These are phyloP conservation scores for Vitis vinifera DNA, from an alignment of 164 flowering plant species.

Conservation along the genomic window DNA sequence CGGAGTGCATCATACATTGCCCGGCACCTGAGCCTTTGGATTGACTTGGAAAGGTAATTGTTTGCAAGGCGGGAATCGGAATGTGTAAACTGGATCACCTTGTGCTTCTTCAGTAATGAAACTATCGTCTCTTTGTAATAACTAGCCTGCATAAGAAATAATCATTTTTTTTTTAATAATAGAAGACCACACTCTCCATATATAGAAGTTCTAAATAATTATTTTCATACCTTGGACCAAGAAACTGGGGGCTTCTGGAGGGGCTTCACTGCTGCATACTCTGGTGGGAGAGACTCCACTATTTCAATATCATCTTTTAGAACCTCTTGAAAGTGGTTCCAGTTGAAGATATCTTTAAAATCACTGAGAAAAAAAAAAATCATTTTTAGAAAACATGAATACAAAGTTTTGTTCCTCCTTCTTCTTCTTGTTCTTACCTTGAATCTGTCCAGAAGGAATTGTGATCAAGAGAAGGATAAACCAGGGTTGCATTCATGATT, in stretches of 20 bases:
- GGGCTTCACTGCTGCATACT: constrained; percentile 20
- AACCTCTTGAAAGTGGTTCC: constrained; percentile 35
- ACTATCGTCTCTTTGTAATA: constrained; percentile 33
- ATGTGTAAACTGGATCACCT: constrained; percentile 39
- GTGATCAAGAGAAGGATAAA: constrained; percentile 47
- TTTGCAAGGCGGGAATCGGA: constrained; percentile 42
- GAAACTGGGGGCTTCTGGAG: constrained; percentile 36
- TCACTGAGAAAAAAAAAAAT: constrained; percentile 30
- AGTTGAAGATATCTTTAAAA: constrained; percentile 55
- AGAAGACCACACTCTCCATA: not conserved
- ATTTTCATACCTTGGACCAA: constrained; percentile 46
- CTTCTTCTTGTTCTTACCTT: constrained; percentile 31
- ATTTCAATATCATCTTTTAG: constrained; percentile 36
- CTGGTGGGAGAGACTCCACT: constrained; percentile 37
- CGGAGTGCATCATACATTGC: constrained; percentile 42
- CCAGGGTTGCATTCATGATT: constrained; percentile 51
- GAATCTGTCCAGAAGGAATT: constrained; percentile 58
- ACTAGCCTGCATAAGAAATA: constrained; percentile 29
- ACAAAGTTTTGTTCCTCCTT: too few relatives aligned
- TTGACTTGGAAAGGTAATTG: constrained; percentile 25
- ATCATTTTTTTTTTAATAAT: not conserved
- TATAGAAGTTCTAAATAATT: not conserved
- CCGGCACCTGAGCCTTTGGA: constrained; percentile 42
- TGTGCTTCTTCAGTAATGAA: constrained; percentile 23
- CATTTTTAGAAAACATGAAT: not conserved